Conservation (phyloP, 2,329 filamentous ascomycete species). For the Fusarium sp. region DNA sequence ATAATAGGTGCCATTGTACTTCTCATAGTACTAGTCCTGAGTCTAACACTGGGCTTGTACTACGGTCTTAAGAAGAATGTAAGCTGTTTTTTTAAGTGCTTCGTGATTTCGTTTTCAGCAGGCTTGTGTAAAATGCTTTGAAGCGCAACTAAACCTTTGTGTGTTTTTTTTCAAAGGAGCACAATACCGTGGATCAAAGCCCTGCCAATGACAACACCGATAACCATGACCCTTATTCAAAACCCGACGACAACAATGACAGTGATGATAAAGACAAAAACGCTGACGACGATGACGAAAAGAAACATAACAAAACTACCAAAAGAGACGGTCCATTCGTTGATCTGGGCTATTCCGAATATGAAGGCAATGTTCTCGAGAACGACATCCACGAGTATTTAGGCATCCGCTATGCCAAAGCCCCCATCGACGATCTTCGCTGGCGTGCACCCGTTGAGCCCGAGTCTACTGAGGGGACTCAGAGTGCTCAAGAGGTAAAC, state of each 20-base stretch:
- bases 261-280: background rate
- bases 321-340: slow-evolving; percentile 41
- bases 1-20: slow-evolving; percentile 20
- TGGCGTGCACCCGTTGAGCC: slow-evolving; percentile 66
- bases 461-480: slow-evolving; percentile 49
- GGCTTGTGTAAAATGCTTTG: background rate
- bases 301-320: background rate
- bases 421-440: slow-evolving; percentile 65
- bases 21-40: slow-evolving; percentile 28
- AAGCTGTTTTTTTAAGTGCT: slow-evolving; percentile 2
- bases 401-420: slow-evolving; percentile 66
- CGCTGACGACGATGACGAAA: background rate
- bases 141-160: slow-evolving; percentile 14
- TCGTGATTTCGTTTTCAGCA: background rate
- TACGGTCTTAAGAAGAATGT: slow-evolving; percentile 43
- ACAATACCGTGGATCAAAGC: background rate
- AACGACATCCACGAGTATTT: slow-evolving; percentile 62
- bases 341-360: slow-evolving; percentile 63
- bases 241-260: slow-evolving; percentile 1
- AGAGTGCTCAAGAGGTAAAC: slow-evolving; percentile 56
- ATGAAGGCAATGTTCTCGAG: slow-evolving; percentile 57
- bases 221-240: background rate
- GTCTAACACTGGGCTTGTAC: slow-evolving; percentile 40
- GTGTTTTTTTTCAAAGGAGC: slow-evolving; percentile 21
- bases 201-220: slow-evolving; percentile 9